These are phyloP conservation scores for Heliamphora exappendiculata DNA, from an alignment of 148 eudicot species.

Conservation along the genomic window DNA sequence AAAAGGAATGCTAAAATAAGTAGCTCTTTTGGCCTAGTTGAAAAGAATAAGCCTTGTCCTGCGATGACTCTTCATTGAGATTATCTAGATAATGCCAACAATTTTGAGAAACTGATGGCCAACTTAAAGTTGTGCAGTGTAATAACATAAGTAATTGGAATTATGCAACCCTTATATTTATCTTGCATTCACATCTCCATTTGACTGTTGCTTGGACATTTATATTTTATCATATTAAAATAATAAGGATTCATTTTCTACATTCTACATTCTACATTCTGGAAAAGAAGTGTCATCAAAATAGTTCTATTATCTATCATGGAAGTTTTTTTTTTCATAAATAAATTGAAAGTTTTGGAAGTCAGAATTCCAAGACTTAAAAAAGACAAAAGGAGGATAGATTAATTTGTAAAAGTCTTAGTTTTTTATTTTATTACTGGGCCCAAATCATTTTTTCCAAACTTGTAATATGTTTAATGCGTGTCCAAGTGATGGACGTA, in stretches of 20 bases:
- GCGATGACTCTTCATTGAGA: background rate
- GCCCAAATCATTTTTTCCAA: background rate
- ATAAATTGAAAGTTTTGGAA: too few relatives aligned
- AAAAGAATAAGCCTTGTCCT: background rate
- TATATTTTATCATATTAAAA: background rate
- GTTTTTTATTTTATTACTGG: background rate
- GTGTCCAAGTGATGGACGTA: background rate
- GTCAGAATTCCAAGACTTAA: too few relatives aligned
- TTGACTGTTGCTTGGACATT: background rate
- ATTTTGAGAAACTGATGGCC: background rate
- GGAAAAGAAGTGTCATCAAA: background rate
- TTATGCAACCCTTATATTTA: background rate
- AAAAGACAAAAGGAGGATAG: too few relatives aligned
- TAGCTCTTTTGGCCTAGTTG: background rate
- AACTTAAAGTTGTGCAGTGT: background rate
- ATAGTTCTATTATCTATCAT: too few relatives aligned
- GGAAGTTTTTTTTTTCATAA: too few relatives aligned
- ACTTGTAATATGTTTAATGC: background rate
- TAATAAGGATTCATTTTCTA: background rate
- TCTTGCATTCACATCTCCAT: too few relatives aligned
- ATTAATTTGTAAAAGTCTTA: background rate
- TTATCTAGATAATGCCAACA: background rate
- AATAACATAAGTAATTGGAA: background rate
- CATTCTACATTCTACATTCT: slow-evolving; percentile 1
- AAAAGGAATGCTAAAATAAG: background rate